A percentile compares a stretch with the other conserved stretches of the same genome.
phyloP scores from a whole-genome alignment of 352 stramenopile genomes.

The Pythium folliculosum region DNA sequence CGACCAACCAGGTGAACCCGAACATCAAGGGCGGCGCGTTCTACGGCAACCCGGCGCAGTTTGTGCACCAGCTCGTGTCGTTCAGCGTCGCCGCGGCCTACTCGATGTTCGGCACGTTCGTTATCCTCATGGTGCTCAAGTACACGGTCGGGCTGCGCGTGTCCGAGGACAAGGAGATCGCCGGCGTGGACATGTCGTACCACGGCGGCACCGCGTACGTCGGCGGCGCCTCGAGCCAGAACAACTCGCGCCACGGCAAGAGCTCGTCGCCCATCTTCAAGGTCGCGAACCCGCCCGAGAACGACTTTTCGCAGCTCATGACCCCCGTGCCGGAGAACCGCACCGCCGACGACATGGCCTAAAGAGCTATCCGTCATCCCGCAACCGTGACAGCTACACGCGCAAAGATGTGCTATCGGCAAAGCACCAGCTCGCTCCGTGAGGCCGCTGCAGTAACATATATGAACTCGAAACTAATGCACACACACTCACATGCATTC shows the following conservation, averaged over 20 bases:
- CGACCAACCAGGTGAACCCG: slow-evolving; percentile 54
- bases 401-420: too few species aligned
- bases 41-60: slow-evolving; percentile 48
- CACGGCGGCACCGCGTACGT: slow-evolving; percentile 71
- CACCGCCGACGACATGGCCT: slow-evolving; percentile 18
- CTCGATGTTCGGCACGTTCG: slow-evolving; percentile 62
- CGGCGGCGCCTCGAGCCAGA: slow-evolving; percentile 28
- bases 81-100: slow-evolving; percentile 62
- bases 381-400: too few species aligned
- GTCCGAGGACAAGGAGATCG: slow-evolving; percentile 74
- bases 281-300: slow-evolving; percentile 33
- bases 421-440: too few species aligned
- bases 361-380: background rate
- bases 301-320: slow-evolving; percentile 38
- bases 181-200: slow-evolving; percentile 77
- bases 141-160: slow-evolving; percentile 70
- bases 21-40: slow-evolving; percentile 56
- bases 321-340: slow-evolving; percentile 25
- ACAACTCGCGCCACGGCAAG: slow-evolving; percentile 39
- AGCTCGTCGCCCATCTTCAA: slow-evolving; percentile 35
- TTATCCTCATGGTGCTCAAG: slow-evolving; percentile 73
- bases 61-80: slow-evolving; percentile 57
- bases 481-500: too few species aligned
- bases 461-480: too few species aligned
- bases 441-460: too few species aligned